Percentiles rank a stretch among this genome's conserved stretches.
Evolutionary conservation across 441 rosid species (phyloP).

Genomic region (Theobroma grandiflorum): DNA sequence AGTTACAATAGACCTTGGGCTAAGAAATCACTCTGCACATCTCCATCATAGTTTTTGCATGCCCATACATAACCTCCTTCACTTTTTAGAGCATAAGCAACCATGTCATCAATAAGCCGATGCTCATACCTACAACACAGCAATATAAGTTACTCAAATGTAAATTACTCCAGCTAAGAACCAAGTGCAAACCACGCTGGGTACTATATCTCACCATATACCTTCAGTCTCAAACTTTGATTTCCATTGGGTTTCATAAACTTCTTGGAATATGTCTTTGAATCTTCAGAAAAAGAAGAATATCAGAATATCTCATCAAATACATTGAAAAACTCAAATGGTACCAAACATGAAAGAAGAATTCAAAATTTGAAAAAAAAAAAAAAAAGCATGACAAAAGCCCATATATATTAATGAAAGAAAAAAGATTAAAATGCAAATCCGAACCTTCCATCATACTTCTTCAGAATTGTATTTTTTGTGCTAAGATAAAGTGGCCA

Average conservation of each 20-base stretch:
- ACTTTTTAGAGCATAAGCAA: conserved; percentile 92
- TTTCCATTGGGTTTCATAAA: conserved; percentile 78
- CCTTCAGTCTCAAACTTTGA: conserved; percentile 88
- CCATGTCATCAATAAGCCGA: conserved; percentile 97
- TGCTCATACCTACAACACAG: conserved; percentile 80
- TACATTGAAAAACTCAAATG: not conserved
- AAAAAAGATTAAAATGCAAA: conserved; percentile 15
- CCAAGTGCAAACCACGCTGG: conserved; percentile 16
- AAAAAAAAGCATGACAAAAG: not conserved
- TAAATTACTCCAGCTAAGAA: conserved; percentile 19
- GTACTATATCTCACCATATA: conserved; percentile 63
- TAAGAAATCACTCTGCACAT: conserved; percentile 96
- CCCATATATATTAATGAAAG: conserved; percentile 15
- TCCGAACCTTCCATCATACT: conserved; percentile 90
- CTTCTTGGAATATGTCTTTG: conserved; percentile 96
- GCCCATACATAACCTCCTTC: conserved; percentile 98
- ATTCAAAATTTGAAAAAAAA: not conserved
- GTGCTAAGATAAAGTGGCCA: conserved; percentile 99
- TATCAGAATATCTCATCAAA: not conserved
- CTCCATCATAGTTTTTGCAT: conserved; percentile 98
- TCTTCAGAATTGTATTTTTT: conserved; percentile 91
- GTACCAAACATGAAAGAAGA: not conserved
- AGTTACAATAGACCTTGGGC: conserved; percentile 76
- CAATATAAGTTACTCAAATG: conserved; percentile 30
- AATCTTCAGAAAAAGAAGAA: conserved; percentile 55